A percentile compares a stretch with the other conserved stretches of the same genome.
Evolutionary conservation across 2,329 filamentous ascomycete species (phyloP).

Genomic region (Botryosphaeria dothidea): DNA sequence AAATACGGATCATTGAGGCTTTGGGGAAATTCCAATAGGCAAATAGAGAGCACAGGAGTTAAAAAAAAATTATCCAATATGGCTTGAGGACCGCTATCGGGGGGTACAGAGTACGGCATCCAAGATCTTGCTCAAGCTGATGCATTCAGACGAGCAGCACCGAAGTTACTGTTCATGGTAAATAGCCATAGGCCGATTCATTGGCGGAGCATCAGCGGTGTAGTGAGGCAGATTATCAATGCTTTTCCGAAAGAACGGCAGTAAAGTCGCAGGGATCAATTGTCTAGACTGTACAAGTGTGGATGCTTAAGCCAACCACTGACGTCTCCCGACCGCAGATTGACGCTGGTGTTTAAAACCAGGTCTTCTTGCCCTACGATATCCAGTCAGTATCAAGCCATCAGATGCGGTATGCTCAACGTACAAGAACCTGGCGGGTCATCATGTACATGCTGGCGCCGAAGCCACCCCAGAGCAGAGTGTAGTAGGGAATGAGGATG

Average conservation of each 20-base stretch:
- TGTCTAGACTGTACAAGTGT: constrained; percentile 19
- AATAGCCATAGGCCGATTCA: no score
- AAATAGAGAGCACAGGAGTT: no score
- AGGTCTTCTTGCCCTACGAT: constrained; percentile 71
- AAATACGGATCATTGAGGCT: no score
- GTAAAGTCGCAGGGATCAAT: constrained; percentile 12
- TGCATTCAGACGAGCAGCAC: no score
- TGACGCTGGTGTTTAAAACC: constrained; percentile 44
- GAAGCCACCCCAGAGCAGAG: constrained; percentile 63
- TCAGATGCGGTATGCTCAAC: constrained; percentile 21
- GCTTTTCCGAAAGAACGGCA: neutral
- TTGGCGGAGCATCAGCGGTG: no score
- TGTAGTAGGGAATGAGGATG: constrained; percentile 69
- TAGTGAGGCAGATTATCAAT: no score
- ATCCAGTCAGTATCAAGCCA: neutral
- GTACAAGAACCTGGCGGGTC: constrained; percentile 64
- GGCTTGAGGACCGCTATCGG: no score
- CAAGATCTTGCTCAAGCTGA: no score
- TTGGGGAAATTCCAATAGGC: no score
- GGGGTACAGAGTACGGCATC: no score
- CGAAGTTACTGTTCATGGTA: no score
- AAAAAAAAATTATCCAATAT: no score
- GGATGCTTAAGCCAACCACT: constrained; percentile 12
- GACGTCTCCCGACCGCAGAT: neutral
- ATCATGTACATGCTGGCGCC: constrained; percentile 67